Conservation (phyloP, 1,284 basidiomycete genomes). For the Naganishia liquefaciens region DNA sequence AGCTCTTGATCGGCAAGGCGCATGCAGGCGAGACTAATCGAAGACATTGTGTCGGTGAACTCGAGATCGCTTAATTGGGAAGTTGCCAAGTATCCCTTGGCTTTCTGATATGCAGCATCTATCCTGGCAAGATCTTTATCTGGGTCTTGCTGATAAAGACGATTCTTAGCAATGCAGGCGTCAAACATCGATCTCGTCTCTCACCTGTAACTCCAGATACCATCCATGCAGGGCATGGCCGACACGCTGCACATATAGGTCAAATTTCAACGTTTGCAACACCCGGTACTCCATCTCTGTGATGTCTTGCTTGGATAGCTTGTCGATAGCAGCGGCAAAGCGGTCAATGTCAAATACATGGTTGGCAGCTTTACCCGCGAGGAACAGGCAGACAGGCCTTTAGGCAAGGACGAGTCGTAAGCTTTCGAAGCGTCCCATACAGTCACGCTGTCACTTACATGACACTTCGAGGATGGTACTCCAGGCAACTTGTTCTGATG, state of each 20-base stretch:
- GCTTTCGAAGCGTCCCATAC: not conserved
- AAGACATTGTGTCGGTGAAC: constrained; percentile 85
- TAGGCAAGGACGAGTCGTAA: constrained; percentile 2
- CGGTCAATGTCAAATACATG: constrained; percentile 80
- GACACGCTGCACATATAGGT: constrained; percentile 88
- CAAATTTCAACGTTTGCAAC: constrained; percentile 87
- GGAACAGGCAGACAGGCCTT: constrained; percentile 91
- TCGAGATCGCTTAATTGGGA: constrained; percentile 88
- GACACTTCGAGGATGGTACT: constrained; percentile 97
- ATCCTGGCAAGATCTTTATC: constrained; percentile 19
- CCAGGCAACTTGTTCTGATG: constrained; percentile 96
- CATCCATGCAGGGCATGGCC: constrained; percentile 88
- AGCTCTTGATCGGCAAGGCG: constrained; percentile 64
- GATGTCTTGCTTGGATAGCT: constrained; percentile 75
- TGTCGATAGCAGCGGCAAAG: constrained; percentile 78
- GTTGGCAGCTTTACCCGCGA: constrained; percentile 96
- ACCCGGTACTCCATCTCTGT: constrained; percentile 93
- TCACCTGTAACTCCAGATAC: constrained; percentile 83
- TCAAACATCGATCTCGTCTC: constrained; percentile 42
- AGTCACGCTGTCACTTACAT: constrained; percentile 66
- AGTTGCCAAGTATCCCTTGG: constrained; percentile 59
- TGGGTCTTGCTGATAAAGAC: constrained; percentile 13
- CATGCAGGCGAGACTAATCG: constrained; percentile 86
- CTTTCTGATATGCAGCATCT: constrained; percentile 29
- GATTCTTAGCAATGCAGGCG: not conserved